Percentiles rank a stretch among this genome's conserved stretches.
Conservation (phyloP, 352 stramenopile genomes). For the Phytopythium helicoides region DNA sequence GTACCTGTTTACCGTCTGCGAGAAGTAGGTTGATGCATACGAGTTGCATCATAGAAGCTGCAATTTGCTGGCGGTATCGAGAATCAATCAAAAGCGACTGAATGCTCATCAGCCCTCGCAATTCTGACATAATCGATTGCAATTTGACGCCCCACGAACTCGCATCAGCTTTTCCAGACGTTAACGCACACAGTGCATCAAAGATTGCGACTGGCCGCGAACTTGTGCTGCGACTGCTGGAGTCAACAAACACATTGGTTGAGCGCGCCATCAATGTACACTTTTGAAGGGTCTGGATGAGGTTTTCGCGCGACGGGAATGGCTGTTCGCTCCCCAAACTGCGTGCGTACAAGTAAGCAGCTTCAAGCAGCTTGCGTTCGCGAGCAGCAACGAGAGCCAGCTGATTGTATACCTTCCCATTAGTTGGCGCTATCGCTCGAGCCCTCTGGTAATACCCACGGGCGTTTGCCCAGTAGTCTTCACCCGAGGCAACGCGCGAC, state of each 20-base stretch:
- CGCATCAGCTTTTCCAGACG: not conserved
- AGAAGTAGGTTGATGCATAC: constrained; percentile 31
- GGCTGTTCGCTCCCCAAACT: constrained; percentile 38
- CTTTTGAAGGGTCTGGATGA: constrained; percentile 27
- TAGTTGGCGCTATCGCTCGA: constrained; percentile 31
- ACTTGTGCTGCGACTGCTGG: too few relatives aligned
- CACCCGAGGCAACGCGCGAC: not conserved
- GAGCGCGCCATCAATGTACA: not conserved
- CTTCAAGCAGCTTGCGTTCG: constrained; percentile 26
- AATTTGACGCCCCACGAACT: too few relatives aligned
- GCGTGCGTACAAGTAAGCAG: constrained; percentile 43
- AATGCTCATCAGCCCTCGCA: too few relatives aligned
- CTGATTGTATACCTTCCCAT: constrained; percentile 64
- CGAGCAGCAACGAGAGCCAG: constrained; percentile 42
- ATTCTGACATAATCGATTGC: too few relatives aligned
- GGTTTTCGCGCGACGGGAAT: constrained; percentile 36
- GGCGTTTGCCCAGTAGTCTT: constrained; percentile 25
- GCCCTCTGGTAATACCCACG: constrained; percentile 35
- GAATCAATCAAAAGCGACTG: too few relatives aligned
- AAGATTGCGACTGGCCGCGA: not conserved
- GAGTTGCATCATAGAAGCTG: constrained; percentile 20
- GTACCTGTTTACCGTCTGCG: constrained; percentile 26
- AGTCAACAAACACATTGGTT: not conserved
- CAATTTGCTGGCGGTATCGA: not conserved
- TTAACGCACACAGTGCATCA: not conserved